Evolutionary conservation across 768 basidiomycete species (phyloP).

Genomic region (Lentinula edodes): DNA sequence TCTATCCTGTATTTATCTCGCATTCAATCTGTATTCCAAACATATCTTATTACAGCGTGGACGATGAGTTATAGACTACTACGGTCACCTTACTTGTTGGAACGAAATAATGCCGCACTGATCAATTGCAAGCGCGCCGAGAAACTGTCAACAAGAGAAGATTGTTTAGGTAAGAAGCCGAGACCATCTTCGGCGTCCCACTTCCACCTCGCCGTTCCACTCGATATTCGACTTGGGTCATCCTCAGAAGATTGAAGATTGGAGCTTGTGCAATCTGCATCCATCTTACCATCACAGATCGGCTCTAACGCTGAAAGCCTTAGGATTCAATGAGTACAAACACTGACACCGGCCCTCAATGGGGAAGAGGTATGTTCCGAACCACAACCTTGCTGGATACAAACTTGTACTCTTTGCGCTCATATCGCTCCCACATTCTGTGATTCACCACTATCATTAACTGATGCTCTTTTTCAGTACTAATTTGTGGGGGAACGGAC

Average conservation of each 20-base stretch:
- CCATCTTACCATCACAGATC: neutral
- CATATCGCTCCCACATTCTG: neutral
- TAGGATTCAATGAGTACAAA: neutral
- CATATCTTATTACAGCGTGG: neutral
- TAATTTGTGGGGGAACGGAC: conserved; percentile 84
- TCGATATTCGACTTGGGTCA: neutral
- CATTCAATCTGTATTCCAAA: neutral
- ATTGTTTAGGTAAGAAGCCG: conserved; percentile 1
- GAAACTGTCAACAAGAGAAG: neutral
- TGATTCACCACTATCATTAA: neutral
- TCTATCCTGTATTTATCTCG: neutral
- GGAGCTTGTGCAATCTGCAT: neutral
- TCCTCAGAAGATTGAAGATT: neutral
- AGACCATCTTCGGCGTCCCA: neutral
- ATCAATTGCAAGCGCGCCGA: neutral
- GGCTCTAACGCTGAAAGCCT: neutral
- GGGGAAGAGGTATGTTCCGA: conserved; percentile 6
- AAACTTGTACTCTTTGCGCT: neutral
- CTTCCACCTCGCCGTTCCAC: neutral
- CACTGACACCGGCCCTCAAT: neutral
- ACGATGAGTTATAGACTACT: neutral
- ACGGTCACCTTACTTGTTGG: neutral
- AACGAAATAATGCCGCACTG: neutral
- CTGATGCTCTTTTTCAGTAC: conserved; percentile 36
- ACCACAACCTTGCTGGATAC: neutral